These are phyloP conservation scores for Phytophthora niederhauseri DNA, from an alignment of 352 stramenopile genomes.

Conservation along the genomic window DNA sequence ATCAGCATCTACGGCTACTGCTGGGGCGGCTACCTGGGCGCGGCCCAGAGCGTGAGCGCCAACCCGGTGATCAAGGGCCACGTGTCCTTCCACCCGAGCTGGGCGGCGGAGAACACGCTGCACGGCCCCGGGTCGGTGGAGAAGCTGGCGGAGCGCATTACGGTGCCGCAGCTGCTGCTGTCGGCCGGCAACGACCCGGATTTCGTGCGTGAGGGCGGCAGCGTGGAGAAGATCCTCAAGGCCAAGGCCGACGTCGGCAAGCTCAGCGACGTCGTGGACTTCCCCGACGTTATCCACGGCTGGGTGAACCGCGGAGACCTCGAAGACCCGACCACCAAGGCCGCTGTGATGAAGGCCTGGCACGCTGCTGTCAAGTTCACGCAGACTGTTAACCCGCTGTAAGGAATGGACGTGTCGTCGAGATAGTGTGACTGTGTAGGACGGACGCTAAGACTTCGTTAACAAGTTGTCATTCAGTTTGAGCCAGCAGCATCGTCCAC, in stretches of 20 bases:
- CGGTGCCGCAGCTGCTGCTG: constrained; percentile 50
- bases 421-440: not conserved
- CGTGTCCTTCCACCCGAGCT: constrained; percentile 41
- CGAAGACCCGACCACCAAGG: constrained; percentile 39
- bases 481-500: constrained; percentile 32
- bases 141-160: constrained; percentile 45
- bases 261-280: constrained; percentile 46
- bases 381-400: constrained; percentile 38
- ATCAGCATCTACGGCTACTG: constrained; percentile 50
- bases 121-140: constrained; percentile 36
- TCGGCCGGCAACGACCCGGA: constrained; percentile 48
- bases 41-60: constrained; percentile 2
- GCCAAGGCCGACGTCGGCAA: constrained; percentile 17
- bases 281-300: constrained; percentile 50
- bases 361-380: constrained; percentile 40
- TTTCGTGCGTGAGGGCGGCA: constrained; percentile 38
- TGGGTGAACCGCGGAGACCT: constrained; percentile 69
- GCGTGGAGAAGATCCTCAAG: constrained; percentile 53
- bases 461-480: constrained; percentile 16
- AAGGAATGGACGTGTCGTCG: not conserved
- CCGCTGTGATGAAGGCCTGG: constrained; percentile 50
- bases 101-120: constrained; percentile 28
- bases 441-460: not conserved
- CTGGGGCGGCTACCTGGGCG: constrained; percentile 44
- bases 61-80: constrained; percentile 31